These are phyloP conservation scores for Globisporangium radiosum DNA, from an alignment of 352 stramenopile species.

Conservation along the genomic window DNA sequence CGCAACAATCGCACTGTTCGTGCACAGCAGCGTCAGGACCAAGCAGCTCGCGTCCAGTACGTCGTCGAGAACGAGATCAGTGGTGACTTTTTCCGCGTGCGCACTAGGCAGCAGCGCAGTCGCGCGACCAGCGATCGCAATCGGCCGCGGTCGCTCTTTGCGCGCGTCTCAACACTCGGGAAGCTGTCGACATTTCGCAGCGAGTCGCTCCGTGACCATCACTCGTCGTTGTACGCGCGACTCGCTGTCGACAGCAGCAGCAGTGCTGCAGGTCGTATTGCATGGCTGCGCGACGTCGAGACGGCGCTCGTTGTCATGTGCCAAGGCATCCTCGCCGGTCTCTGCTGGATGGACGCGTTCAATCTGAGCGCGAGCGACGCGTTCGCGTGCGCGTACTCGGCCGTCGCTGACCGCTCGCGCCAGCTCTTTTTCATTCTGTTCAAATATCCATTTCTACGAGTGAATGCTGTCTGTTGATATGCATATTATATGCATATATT, in stretches of 20 bases:
- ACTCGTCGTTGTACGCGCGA: not conserved
- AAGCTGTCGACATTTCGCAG: no score
- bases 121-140: not conserved
- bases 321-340: slow-evolving; percentile 43
- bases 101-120: slow-evolving; percentile 1
- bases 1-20: not conserved
- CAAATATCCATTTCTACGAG: slow-evolving; percentile 48
- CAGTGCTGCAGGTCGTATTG: not conserved
- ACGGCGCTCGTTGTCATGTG: slow-evolving; percentile 37
- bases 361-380: slow-evolving; percentile 29
- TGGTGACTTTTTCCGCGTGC: slow-evolving; percentile 55
- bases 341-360: slow-evolving; percentile 63
- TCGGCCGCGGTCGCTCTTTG: slow-evolving; percentile 1
- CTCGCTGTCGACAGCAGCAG: not conserved
- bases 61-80: slow-evolving; percentile 53
- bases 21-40: not conserved
- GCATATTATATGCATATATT: not conserved
- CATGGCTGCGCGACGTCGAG: slow-evolving; percentile 24
- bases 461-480: not conserved
- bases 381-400: slow-evolving; percentile 51
- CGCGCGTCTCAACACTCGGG: not conserved
- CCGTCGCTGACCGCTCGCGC: slow-evolving; percentile 39
- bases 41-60: slow-evolving; percentile 16
- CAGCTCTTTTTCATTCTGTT: slow-evolving; percentile 60
- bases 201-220: not conserved